phyloP scores from a whole-genome alignment of 2,329 filamentous ascomycete species.

The Ophiocordyceps robertsii region DNA sequence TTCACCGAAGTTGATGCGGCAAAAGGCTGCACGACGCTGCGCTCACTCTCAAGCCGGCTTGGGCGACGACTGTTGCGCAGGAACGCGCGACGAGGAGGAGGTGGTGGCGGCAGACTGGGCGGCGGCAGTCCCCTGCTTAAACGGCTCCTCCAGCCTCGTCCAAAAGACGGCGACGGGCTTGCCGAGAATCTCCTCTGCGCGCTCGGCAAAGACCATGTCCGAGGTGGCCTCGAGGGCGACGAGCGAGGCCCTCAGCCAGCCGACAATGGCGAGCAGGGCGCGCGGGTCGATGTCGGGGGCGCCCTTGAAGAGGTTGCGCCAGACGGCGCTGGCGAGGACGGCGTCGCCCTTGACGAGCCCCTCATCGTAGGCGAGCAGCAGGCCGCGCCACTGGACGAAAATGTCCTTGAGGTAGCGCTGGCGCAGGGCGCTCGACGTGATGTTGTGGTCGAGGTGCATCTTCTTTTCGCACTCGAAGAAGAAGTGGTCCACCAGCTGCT shows the following conservation, averaged over 20 bases:
- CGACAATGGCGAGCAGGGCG: slow-evolving; percentile 38
- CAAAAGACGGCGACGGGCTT: slow-evolving; percentile 28
- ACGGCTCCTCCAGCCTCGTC: slow-evolving; percentile 26
- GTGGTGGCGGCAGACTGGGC: not conserved
- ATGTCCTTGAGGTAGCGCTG: slow-evolving; percentile 71
- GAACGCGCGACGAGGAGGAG: too few relatives aligned
- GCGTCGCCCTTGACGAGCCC: slow-evolving; percentile 65
- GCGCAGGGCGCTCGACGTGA: slow-evolving; percentile 43
- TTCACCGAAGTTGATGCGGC: too few relatives aligned
- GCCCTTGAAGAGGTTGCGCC: slow-evolving; percentile 86
- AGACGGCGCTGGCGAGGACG: slow-evolving; percentile 68
- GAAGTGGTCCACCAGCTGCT: slow-evolving; percentile 88
- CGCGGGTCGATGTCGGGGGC: slow-evolving; percentile 36
- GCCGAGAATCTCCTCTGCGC: slow-evolving; percentile 18
- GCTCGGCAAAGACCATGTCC: slow-evolving; percentile 25
- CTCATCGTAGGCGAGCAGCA: slow-evolving; percentile 75
- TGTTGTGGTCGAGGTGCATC: slow-evolving; percentile 69
- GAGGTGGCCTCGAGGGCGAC: slow-evolving; percentile 34
- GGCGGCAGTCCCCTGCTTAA: slow-evolving; percentile 11
- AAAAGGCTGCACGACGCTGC: too few relatives aligned
- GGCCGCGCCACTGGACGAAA: slow-evolving; percentile 83
- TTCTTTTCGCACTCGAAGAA: slow-evolving; percentile 78
- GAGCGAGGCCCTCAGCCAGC: slow-evolving; percentile 39
- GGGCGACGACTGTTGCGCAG: too few relatives aligned
- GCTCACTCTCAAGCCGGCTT: too few relatives aligned